Conservation (phyloP, 2,329 filamentous ascomycete species). For the Rachicladosporium sp. region DNA sequence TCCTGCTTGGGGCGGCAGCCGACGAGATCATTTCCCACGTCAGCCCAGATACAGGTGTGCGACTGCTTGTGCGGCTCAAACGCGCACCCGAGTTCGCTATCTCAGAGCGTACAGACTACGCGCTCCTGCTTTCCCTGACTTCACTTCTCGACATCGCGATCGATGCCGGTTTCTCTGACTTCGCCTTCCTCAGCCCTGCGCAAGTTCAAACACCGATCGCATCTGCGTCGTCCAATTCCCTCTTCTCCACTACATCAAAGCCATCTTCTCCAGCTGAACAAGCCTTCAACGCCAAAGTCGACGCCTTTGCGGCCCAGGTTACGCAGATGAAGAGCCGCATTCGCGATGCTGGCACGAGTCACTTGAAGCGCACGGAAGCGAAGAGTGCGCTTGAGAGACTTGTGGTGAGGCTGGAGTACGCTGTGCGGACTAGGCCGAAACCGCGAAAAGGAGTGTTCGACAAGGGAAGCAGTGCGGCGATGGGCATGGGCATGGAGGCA, state of each 20-base stretch:
- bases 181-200: conserved; percentile 11
- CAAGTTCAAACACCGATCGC: not conserved
- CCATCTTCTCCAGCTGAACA: conserved; percentile 24
- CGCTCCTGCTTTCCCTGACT: conserved; percentile 51
- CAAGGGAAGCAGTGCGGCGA: not conserved
- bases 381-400: conserved; percentile 66
- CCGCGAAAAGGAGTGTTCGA: conserved; percentile 20
- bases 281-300: conserved; percentile 59
- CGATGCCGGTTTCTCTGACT: conserved; percentile 44
- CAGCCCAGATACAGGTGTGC: conserved; percentile 1
- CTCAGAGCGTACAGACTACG: conserved; percentile 51
- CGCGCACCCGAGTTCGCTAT: conserved; percentile 38
- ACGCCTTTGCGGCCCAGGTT: conserved; percentile 50
- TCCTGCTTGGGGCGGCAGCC: conserved; percentile 28
- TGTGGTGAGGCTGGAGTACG: conserved; percentile 58
- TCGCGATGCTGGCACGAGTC: conserved; percentile 59
- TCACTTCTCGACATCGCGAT: conserved; percentile 63
- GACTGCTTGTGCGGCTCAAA: conserved; percentile 17
- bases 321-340: conserved; percentile 49
- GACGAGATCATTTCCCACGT: conserved; percentile 1
- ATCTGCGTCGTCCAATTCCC: conserved; percentile 9
- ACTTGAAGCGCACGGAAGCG: conserved; percentile 60
- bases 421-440: conserved; percentile 50
- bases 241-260: conserved; percentile 13
- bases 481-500: conserved; percentile 3